These are phyloP conservation scores for Pelargonium cotyledonis DNA, from an alignment of 441 rosid species.

Conservation along the genomic window DNA sequence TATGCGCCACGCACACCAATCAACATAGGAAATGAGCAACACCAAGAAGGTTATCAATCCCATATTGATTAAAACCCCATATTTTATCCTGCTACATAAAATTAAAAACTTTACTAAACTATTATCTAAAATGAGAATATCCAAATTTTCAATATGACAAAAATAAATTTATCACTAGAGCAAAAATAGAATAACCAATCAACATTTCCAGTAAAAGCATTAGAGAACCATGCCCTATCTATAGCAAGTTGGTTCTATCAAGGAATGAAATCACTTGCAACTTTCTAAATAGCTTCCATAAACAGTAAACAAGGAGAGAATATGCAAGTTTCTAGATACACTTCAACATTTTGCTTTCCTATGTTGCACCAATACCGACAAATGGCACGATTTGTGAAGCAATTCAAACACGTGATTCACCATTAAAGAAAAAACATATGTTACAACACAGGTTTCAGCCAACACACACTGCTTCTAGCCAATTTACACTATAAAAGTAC, in stretches of 20 bases:
- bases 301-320: background rate
- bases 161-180: background rate
- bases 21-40: slow-evolving; percentile 48
- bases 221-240: background rate
- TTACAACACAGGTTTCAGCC: too few relatives aligned
- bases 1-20: slow-evolving; percentile 89
- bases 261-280: background rate
- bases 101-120: background rate
- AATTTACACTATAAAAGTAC: background rate
- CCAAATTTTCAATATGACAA: background rate
- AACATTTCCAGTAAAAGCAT: background rate
- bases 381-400: too few relatives aligned
- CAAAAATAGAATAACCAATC: background rate
- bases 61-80: slow-evolving; percentile 51
- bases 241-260: background rate
- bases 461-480: background rate
- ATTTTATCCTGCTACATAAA: slow-evolving; percentile 52
- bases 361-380: too few relatives aligned
- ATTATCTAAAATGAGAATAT: background rate
- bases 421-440: too few relatives aligned
- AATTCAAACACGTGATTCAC: too few relatives aligned
- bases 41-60: slow-evolving; percentile 57
- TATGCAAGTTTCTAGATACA: background rate
- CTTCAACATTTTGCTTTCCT: too few relatives aligned
- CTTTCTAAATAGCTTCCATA: too few relatives aligned